Evolutionary conservation across 192 early-diverging fungal genomes (phyloP).

Genomic region (Backusella macrospora): DNA sequence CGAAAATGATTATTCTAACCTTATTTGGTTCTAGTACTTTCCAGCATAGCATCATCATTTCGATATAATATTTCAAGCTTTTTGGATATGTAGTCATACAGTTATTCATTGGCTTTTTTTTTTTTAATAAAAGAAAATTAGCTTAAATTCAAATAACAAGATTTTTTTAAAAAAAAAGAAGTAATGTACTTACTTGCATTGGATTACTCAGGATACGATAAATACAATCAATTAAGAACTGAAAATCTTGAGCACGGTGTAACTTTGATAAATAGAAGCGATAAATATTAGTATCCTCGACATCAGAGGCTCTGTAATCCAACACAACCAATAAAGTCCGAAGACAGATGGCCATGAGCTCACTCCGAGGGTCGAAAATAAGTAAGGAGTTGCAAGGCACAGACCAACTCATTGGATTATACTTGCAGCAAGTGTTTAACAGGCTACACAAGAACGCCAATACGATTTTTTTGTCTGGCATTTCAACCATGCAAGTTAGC

Average conservation of each 20-base stretch:
- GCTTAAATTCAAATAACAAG: background rate
- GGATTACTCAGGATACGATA: slow-evolving; percentile 80
- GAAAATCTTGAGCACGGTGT: slow-evolving; percentile 85
- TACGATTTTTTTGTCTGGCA: slow-evolving; percentile 67
- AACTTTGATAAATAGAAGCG: slow-evolving; percentile 78
- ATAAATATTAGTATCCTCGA: slow-evolving; percentile 44
- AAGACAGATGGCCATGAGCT: slow-evolving; percentile 67
- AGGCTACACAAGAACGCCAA: slow-evolving; percentile 84
- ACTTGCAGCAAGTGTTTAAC: slow-evolving; percentile 79
- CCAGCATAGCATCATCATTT: slow-evolving; percentile 87
- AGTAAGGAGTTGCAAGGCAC: slow-evolving; percentile 86
- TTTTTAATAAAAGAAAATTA: background rate
- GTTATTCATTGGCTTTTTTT: slow-evolving; percentile 55
- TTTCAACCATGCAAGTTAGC: slow-evolving; percentile 53
- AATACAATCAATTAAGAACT: slow-evolving; percentile 76
- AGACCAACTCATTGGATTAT: slow-evolving; percentile 81
- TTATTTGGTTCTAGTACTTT: slow-evolving; percentile 78
- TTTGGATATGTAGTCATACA: slow-evolving; percentile 77
- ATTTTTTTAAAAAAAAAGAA: background rate
- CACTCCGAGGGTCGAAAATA: slow-evolving; percentile 72
- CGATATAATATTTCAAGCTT: slow-evolving; percentile 58
- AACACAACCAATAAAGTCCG: slow-evolving; percentile 68
- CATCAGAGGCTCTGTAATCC: slow-evolving; percentile 60
- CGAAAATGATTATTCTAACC: slow-evolving; percentile 42
- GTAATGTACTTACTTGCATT: slow-evolving; percentile 47